phyloP scores from a whole-genome alignment of 2,329 filamentous ascomycete genomes.

The Hypoxylon sp. region DNA sequence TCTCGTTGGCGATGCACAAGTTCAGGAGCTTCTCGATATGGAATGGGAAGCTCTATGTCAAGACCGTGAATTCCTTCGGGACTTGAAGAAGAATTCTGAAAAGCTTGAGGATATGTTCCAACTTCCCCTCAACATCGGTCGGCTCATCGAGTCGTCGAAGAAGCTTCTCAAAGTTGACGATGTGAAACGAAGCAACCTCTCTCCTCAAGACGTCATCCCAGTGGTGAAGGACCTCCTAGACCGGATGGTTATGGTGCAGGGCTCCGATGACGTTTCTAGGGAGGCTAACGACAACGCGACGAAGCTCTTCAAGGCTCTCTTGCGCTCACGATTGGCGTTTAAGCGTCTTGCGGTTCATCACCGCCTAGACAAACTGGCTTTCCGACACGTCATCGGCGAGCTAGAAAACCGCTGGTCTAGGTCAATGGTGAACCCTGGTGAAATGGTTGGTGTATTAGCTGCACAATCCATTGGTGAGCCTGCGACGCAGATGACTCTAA shows the following conservation, averaged over 20 bases:
- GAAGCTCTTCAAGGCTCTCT: slow-evolving; percentile 89
- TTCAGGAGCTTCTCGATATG: slow-evolving; percentile 87
- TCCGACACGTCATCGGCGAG: slow-evolving; percentile 92
- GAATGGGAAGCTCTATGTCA: slow-evolving; percentile 85
- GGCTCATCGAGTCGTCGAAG: slow-evolving; percentile 92
- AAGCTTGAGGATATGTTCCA: slow-evolving; percentile 90
- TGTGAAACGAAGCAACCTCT: slow-evolving; percentile 87
- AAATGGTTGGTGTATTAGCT: slow-evolving; percentile 98
- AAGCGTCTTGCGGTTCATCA: slow-evolving; percentile 91
- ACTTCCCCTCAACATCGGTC: slow-evolving; percentile 89
- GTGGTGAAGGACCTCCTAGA: slow-evolving; percentile 81
- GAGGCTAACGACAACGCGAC: slow-evolving; percentile 93
- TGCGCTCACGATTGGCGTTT: slow-evolving; percentile 91
- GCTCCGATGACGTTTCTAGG: slow-evolving; percentile 82
- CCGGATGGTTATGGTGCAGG: slow-evolving; percentile 87
- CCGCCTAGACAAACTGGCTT: slow-evolving; percentile 89
- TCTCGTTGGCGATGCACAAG: slow-evolving; percentile 87
- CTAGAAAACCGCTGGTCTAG: slow-evolving; percentile 90
- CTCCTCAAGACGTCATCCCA: slow-evolving; percentile 88
- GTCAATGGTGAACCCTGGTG: slow-evolving; percentile 89
- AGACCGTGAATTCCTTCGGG: slow-evolving; percentile 83
- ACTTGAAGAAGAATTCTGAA: slow-evolving; percentile 71
- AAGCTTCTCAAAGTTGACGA: slow-evolving; percentile 92
- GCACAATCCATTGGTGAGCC: slow-evolving; percentile 99
- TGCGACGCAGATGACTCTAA: slow-evolving; percentile 98